Evolutionary conservation across 2,329 filamentous ascomycete species (phyloP).

Genomic region (Fusarium papillatum): DNA sequence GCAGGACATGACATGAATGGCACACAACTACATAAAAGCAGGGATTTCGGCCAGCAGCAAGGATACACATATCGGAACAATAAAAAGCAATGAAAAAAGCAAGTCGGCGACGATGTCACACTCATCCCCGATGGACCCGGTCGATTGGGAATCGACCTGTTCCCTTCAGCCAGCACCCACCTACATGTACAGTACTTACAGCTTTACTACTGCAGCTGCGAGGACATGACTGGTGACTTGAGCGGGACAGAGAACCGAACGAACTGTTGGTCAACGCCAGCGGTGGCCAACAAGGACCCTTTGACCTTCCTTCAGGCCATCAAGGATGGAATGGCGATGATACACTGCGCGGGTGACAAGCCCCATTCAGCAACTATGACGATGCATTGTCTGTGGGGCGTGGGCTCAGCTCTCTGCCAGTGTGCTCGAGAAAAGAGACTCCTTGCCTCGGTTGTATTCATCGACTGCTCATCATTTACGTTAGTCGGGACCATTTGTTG

Average conservation of each 20-base stretch:
- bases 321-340: slow-evolving; percentile 10
- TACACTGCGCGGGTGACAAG: not conserved
- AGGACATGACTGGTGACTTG: slow-evolving; percentile 14
- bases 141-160: slow-evolving; percentile 10
- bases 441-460: slow-evolving; percentile 1
- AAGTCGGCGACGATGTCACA: slow-evolving; percentile 6
- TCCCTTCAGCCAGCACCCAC: slow-evolving; percentile 3
- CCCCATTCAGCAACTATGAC: slow-evolving; percentile 7
- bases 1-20: not conserved
- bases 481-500: not conserved
- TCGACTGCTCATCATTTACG: not conserved
- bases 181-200: not conserved
- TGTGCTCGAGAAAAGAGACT: not conserved
- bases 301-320: not conserved
- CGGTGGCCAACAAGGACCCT: not conserved
- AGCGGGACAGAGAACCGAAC: not conserved
- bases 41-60: slow-evolving; percentile 10
- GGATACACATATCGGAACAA: not conserved
- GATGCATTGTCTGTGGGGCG: slow-evolving; percentile 16
- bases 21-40: not conserved
- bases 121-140: not conserved
- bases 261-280: slow-evolving; percentile 9
- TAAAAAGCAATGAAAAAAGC: slow-evolving; percentile 13
- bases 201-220: slow-evolving; percentile 3
- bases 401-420: slow-evolving; percentile 20